A percentile compares a stretch with the other conserved stretches of the same genome.
Evolutionary conservation across 768 basidiomycete genomes (phyloP).

Genomic region (Royoungia palumana): DNA sequence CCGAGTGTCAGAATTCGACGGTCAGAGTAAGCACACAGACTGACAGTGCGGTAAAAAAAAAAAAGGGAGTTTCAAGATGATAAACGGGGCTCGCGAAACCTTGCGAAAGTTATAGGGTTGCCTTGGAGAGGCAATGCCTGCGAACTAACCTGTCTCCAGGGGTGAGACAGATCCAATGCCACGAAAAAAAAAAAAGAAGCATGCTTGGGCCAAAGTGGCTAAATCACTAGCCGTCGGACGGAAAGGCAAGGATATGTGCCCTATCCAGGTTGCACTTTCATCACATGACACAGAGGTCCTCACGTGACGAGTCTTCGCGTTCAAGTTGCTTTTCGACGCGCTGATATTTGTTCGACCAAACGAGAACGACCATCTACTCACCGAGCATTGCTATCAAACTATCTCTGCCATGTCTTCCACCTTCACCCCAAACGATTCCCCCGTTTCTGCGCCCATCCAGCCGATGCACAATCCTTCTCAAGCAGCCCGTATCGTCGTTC

Average conservation of each 20-base stretch:
- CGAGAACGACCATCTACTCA: constrained; percentile 5
- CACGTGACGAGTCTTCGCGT: constrained; percentile 29
- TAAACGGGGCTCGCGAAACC: too few species aligned
- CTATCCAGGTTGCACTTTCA: too few species aligned
- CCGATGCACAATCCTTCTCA: constrained; percentile 84
- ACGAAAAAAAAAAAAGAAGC: too few species aligned
- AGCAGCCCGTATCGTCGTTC: constrained; percentile 73
- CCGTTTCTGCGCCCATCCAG: constrained; percentile 59
- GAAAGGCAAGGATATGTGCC: too few species aligned
- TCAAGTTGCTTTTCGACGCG: constrained; percentile 26
- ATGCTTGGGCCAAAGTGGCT: too few species aligned
- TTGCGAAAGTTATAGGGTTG: too few species aligned
- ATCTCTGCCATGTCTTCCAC: constrained; percentile 48
- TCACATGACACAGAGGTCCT: constrained; percentile 7
- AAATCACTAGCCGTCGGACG: too few species aligned
- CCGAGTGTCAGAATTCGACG: neutral
- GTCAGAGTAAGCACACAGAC: neutral
- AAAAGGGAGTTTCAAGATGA: neutral
- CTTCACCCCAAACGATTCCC: constrained; percentile 64
- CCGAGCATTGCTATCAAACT: neutral
- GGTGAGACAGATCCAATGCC: too few species aligned
- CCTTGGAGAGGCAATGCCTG: too few species aligned
- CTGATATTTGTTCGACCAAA: neutral
- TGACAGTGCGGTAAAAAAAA: neutral
- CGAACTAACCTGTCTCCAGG: too few species aligned